Evolutionary conservation across 2,329 filamentous ascomycete species (phyloP).

Genomic region (Diaporthe citrichinensis): DNA sequence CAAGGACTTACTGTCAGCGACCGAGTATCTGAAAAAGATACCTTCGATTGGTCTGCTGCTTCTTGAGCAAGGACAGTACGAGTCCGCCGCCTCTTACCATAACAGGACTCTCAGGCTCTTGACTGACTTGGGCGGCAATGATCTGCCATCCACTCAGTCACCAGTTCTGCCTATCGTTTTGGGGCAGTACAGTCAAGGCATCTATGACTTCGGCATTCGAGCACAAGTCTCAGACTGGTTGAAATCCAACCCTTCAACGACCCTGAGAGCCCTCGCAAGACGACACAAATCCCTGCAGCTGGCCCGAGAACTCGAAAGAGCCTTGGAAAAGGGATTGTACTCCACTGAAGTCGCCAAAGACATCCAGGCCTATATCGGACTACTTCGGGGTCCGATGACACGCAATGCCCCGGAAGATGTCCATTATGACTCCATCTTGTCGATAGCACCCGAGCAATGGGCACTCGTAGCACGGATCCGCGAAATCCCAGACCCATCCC

Average conservation of each 20-base stretch:
- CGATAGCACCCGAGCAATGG: conserved; percentile 52
- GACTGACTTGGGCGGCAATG: conserved; percentile 50
- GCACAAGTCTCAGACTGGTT: conserved; percentile 56
- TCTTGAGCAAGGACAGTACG: conserved; percentile 67
- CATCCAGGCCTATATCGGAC: conserved; percentile 64
- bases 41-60: conserved; percentile 67
- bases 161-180: conserved; percentile 51
- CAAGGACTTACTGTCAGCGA: conserved; percentile 64
- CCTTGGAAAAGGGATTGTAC: conserved; percentile 64
- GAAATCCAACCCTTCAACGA: conserved; percentile 44
- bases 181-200: conserved; percentile 66
- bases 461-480: conserved; percentile 60
- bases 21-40: conserved; percentile 65
- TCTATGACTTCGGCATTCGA: conserved; percentile 62
- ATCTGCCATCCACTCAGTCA: conserved; percentile 44
- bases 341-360: conserved; percentile 51
- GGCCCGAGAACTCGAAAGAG: conserved; percentile 68
- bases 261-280: conserved; percentile 59
- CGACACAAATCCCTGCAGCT: conserved; percentile 70
- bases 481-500: conserved; percentile 64
- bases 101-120: conserved; percentile 59
- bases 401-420: conserved; percentile 42
- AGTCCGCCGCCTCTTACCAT: conserved; percentile 66
- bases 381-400: conserved; percentile 60
- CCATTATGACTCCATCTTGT: conserved; percentile 53